phyloP scores from a whole-genome alignment of 352 stramenopile genomes.

The Globisporangium parvum region DNA sequence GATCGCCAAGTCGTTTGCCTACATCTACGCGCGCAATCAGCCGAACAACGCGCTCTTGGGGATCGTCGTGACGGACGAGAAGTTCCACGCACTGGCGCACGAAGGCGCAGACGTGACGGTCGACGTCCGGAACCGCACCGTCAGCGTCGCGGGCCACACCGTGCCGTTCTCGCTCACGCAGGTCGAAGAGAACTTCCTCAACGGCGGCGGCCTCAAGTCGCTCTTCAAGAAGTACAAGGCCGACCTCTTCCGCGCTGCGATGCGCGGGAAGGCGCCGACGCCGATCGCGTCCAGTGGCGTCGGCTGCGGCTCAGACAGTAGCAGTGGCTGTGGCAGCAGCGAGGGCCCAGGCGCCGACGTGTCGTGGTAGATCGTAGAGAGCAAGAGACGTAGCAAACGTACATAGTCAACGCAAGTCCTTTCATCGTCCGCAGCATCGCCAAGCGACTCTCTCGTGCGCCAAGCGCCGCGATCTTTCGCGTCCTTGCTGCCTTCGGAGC shows the following conservation, averaged over 20 bases:
- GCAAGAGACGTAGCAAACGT: not conserved
- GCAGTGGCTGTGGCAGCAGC: slow-evolving; percentile 13
- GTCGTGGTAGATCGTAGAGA: slow-evolving; percentile 16
- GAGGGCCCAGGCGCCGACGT: slow-evolving; percentile 8
- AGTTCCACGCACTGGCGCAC: slow-evolving; percentile 75
- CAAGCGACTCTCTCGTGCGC: too few relatives aligned
- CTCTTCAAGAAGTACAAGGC: slow-evolving; percentile 85
- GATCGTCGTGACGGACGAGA: slow-evolving; percentile 72
- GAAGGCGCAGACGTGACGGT: slow-evolving; percentile 70
- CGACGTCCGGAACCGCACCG: slow-evolving; percentile 77
- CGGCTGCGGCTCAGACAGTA: slow-evolving; percentile 26
- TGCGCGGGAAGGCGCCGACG: slow-evolving; percentile 24
- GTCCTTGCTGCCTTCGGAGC: too few relatives aligned
- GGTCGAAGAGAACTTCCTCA: slow-evolving; percentile 77
- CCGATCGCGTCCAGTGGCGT: slow-evolving; percentile 51
- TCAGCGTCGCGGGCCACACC: slow-evolving; percentile 62
- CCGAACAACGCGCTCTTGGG: slow-evolving; percentile 82
- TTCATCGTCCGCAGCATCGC: too few relatives aligned
- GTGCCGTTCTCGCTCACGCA: slow-evolving; percentile 87
- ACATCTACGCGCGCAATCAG: slow-evolving; percentile 87
- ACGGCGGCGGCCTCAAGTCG: slow-evolving; percentile 78
- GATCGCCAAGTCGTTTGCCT: slow-evolving; percentile 80
- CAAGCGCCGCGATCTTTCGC: too few relatives aligned
- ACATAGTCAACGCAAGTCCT: too few relatives aligned
- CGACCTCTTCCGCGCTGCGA: slow-evolving; percentile 76